These are phyloP conservation scores for Raphidocelis subcapitata DNA, from an alignment of 139 green algal genomes.

Conservation along the genomic window DNA sequence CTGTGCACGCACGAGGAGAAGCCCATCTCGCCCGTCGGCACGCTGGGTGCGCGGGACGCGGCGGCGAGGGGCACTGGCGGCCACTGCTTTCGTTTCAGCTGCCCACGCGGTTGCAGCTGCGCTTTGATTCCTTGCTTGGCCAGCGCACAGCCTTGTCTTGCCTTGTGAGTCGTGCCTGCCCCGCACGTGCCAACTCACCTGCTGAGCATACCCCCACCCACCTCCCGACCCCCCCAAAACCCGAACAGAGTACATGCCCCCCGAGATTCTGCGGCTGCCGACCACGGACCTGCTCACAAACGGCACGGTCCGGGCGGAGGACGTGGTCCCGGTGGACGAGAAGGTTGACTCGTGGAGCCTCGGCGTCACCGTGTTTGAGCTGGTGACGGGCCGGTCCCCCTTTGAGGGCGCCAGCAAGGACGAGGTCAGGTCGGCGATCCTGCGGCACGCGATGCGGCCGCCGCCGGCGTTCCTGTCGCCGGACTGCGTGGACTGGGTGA, in stretches of 20 bases:
- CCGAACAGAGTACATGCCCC: slow-evolving; percentile 74
- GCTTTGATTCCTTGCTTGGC: no score
- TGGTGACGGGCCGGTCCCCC: slow-evolving; percentile 58
- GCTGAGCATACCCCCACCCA: no score
- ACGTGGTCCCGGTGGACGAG: slow-evolving; percentile 55
- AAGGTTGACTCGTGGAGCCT: slow-evolving; percentile 80
- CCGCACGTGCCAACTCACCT: no score
- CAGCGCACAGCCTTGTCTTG: no score
- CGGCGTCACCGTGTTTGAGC: slow-evolving; percentile 73
- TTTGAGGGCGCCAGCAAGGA: slow-evolving; percentile 63
- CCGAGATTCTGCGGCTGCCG: slow-evolving; percentile 61
- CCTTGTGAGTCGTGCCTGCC: no score
- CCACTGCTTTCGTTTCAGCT: no score
- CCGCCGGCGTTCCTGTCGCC: slow-evolving; percentile 39
- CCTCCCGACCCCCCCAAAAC: no score
- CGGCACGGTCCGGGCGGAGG: slow-evolving; percentile 33
- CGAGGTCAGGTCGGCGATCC: slow-evolving; percentile 58
- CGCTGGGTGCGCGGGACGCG: slow-evolving; percentile 26
- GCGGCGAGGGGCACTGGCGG: no score
- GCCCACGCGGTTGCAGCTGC: no score
- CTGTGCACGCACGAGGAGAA: slow-evolving; percentile 61
- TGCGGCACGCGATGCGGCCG: slow-evolving; percentile 39
- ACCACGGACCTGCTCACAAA: slow-evolving; percentile 55
- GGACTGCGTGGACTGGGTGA: slow-evolving; percentile 49
- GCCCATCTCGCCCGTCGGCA: slow-evolving; percentile 73